phyloP scores from a whole-genome alignment of 345 rosid species.

The Hibiscus syriacus region DNA sequence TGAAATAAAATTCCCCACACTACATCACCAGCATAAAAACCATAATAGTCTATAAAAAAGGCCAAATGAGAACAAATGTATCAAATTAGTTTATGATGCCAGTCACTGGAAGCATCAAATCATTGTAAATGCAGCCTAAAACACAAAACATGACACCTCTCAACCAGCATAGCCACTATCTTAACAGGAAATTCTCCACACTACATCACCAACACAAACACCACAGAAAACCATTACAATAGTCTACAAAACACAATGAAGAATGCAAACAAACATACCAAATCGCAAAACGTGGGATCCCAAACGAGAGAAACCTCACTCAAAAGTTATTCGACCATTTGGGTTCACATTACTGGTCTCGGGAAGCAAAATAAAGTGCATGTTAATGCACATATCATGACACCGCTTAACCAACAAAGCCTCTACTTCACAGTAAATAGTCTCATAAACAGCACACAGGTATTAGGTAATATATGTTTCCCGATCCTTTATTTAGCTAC shows the following conservation, averaged over 20 bases:
- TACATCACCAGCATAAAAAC: background rate
- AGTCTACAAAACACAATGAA: background rate
- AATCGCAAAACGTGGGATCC: background rate
- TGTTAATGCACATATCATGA: slow-evolving; percentile 13
- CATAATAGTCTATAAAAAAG: background rate
- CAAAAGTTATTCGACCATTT: slow-evolving; percentile 12
- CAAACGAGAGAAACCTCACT: slow-evolving; percentile 9
- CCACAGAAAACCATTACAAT: too few relatives aligned
- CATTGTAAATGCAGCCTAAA: background rate
- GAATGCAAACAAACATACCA: background rate
- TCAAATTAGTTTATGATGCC: slow-evolving; percentile 19
- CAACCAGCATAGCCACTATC: slow-evolving; percentile 16
- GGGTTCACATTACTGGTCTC: slow-evolving; percentile 17
- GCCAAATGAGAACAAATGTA: background rate
- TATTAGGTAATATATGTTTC: too few relatives aligned
- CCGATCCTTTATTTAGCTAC: too few relatives aligned
- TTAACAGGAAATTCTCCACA: too few relatives aligned
- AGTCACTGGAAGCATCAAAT: slow-evolving; percentile 20
- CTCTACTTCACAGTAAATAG: too few relatives aligned
- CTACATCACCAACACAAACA: too few relatives aligned
- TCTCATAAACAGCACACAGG: too few relatives aligned
- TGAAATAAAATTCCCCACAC: background rate
- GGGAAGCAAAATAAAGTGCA: slow-evolving; percentile 17
- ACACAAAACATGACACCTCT: slow-evolving; percentile 15
- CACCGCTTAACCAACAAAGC: slow-evolving; percentile 18